phyloP scores from a whole-genome alignment of 1,139 yeast genomes.

The Taiozyma sp. region DNA sequence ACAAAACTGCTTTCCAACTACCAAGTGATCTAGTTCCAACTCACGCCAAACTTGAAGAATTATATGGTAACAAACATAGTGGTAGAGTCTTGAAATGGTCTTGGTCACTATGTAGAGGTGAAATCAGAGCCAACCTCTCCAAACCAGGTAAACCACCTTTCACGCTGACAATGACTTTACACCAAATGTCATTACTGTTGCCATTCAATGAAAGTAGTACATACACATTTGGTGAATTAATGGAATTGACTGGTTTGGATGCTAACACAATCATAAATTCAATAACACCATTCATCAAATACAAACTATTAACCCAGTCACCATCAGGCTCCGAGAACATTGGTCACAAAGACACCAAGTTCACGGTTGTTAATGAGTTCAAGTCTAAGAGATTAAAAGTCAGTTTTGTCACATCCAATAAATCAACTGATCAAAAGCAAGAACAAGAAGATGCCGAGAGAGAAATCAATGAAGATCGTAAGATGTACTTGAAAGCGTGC shows the following conservation, averaged over 20 bases:
- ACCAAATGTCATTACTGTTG: constrained; percentile 79
- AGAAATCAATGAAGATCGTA: constrained; percentile 84
- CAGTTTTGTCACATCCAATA: constrained; percentile 79
- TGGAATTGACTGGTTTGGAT: constrained; percentile 63
- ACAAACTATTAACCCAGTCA: constrained; percentile 62
- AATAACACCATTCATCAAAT: constrained; percentile 72
- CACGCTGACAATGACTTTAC: constrained; percentile 72
- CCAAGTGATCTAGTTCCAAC: constrained; percentile 62
- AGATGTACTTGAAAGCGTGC: constrained; percentile 83
- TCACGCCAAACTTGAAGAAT: constrained; percentile 58
- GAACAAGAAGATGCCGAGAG: constrained; percentile 81
- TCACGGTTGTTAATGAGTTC: constrained; percentile 74
- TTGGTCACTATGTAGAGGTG: constrained; percentile 94
- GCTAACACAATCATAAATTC: constrained; percentile 66
- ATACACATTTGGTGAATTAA: constrained; percentile 55
- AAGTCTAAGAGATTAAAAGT: constrained; percentile 81
- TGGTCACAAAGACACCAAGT: constrained; percentile 49
- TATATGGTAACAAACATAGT: constrained; percentile 70
- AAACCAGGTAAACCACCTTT: constrained; percentile 83
- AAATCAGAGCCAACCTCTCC: constrained; percentile 81
- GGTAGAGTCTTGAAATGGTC: constrained; percentile 94
- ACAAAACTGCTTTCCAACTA: constrained; percentile 42
- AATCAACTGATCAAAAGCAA: constrained; percentile 54
- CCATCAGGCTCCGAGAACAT: constrained; percentile 50
- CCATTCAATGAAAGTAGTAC: constrained; percentile 67